Conservation (phyloP, 75 land plant species). For the Pinus taeda region DNA sequence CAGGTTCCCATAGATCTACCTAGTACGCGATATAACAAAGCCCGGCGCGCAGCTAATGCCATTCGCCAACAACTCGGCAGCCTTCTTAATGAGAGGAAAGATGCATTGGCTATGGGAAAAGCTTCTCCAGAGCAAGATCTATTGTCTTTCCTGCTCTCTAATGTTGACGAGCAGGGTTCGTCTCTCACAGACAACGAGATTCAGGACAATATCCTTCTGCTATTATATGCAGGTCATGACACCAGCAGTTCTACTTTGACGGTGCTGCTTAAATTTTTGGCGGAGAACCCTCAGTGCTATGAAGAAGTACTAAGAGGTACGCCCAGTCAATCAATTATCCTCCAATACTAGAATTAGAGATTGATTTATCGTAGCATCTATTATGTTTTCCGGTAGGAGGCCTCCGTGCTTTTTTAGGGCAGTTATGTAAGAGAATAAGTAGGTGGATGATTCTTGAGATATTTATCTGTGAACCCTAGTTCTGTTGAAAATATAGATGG, state of each 20-base stretch:
- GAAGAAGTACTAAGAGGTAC: constrained; percentile 12
- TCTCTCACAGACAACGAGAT: constrained; percentile 10
- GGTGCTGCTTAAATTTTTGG: constrained; percentile 7
- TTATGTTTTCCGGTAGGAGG: not conserved
- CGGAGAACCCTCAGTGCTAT: constrained; percentile 5
- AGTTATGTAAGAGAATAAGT: constrained; percentile 12
- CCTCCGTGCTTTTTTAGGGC: constrained; percentile 21
- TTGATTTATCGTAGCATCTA: not conserved
- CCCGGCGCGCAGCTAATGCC: constrained; percentile 12
- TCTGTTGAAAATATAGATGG: no score
- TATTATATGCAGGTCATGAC: constrained; percentile 22
- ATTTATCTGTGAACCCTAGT: not conserved
- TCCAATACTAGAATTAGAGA: constrained; percentile 5
- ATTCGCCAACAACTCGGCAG: not conserved
- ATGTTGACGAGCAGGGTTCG: not conserved
- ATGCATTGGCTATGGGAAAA: constrained; percentile 11
- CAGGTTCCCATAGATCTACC: constrained; percentile 38
- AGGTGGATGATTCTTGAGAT: constrained; percentile 10
- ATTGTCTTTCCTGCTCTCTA: constrained; percentile 14
- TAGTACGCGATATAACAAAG: constrained; percentile 25
- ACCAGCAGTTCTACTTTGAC: constrained; percentile 10
- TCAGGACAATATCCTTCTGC: constrained; percentile 22
- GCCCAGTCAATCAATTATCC: constrained; percentile 39
- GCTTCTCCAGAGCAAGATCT: constrained; percentile 19
- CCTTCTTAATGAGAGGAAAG: constrained; percentile 19